Conservation (phyloP, 768 basidiomycete genomes). For the Grammothele lineata region DNA sequence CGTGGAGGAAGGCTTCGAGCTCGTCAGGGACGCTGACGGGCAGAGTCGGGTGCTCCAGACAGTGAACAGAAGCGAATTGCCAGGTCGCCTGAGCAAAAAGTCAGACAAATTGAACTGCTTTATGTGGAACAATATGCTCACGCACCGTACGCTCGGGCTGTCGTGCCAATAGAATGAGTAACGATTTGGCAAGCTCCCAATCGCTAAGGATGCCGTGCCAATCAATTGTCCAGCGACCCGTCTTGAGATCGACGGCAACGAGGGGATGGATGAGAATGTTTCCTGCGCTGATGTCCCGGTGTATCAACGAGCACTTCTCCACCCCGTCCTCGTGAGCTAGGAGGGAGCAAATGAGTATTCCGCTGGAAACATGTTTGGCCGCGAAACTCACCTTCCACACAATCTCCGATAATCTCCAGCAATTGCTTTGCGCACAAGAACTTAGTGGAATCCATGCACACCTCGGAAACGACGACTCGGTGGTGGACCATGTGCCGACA, state of each 20-base stretch:
- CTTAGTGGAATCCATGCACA: neutral
- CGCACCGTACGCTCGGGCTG: slow-evolving; percentile 3
- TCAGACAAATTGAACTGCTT: neutral
- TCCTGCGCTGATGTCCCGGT: no score
- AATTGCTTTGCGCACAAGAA: neutral
- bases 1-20: slow-evolving; percentile 10
- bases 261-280: neutral
- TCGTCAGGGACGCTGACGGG: slow-evolving; percentile 9
- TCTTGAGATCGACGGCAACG: neutral
- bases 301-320: no score
- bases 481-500: slow-evolving; percentile 1
- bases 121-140: neutral
- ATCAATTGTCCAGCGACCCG: neutral
- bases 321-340: no score
- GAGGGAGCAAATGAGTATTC: no score
- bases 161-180: neutral
- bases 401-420: neutral
- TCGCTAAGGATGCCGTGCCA: neutral
- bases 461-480: slow-evolving; percentile 7
- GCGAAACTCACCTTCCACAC: neutral
- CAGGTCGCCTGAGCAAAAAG: slow-evolving; percentile 10
- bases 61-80: slow-evolving; percentile 10
- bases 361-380: no score
- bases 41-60: neutral
- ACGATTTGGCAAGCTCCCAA: neutral